Evolutionary conservation across 768 basidiomycete species (phyloP).

Genomic region (Lactifluus echinatus): DNA sequence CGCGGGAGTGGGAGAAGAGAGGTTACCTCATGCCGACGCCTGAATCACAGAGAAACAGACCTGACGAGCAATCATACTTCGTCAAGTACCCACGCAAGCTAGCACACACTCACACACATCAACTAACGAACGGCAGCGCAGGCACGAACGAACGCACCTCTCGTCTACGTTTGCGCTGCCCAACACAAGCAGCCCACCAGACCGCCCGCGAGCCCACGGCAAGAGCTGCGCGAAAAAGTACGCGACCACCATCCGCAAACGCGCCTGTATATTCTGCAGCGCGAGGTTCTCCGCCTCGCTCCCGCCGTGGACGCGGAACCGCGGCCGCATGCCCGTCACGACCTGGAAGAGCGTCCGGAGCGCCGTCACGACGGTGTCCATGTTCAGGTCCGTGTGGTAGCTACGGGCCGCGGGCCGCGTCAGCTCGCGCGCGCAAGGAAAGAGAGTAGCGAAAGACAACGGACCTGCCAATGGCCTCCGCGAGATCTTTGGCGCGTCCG

Average conservation of each 20-base stretch:
- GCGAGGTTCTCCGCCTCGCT: conserved; percentile 85
- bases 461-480: conserved; percentile 84
- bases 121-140: background rate
- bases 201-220: conserved; percentile 80
- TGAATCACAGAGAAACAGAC: no score
- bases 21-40: no score
- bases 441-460: conserved; percentile 35
- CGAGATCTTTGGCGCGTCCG: conserved; percentile 75
- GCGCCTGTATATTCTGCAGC: conserved; percentile 95
- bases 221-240: conserved; percentile 94
- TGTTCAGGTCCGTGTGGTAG: conserved; percentile 92
- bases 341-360: conserved; percentile 75
- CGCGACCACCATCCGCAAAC: conserved; percentile 88
- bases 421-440: background rate
- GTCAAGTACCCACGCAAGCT: conserved; percentile 95
- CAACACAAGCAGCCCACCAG: conserved; percentile 86
- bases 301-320: conserved; percentile 84
- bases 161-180: conserved; percentile 99
- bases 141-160: conserved; percentile 41
- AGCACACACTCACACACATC: background rate
- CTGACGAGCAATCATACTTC: conserved; percentile 95
- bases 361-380: conserved; percentile 85
- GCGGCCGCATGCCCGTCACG: conserved; percentile 66
- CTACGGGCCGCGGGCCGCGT: conserved; percentile 32
- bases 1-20: background rate